These are phyloP conservation scores for Camellia oleifera DNA, from an alignment of 179 eudicot genomes.

Conservation along the genomic window DNA sequence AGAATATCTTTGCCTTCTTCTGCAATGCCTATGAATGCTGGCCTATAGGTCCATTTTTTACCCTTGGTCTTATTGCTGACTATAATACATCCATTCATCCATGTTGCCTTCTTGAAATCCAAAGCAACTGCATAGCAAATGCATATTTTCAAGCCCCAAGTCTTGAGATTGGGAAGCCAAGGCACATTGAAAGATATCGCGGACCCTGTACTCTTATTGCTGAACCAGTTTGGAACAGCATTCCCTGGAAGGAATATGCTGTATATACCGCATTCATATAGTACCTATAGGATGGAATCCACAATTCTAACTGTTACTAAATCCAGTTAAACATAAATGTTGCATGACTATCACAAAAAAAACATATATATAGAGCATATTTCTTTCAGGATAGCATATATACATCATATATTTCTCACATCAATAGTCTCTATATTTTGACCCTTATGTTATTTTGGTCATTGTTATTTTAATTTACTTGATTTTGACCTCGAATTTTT, in stretches of 20 bases:
- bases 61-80: slow-evolving; percentile 2
- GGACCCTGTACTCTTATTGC: neutral
- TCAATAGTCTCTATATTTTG: neutral
- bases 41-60: neutral
- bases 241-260: slow-evolving; percentile 4
- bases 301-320: neutral
- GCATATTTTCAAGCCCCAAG: neutral
- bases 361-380: too few relatives aligned
- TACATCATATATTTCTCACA: neutral
- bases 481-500: too few relatives aligned
- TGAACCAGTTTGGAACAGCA: slow-evolving; percentile 2
- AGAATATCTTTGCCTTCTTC: neutral
- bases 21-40: neutral
- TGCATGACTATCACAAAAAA: too few relatives aligned
- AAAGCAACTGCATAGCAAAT: neutral
- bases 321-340: neutral
- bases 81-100: neutral
- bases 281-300: neutral
- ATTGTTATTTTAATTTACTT: too few relatives aligned
- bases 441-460: too few relatives aligned
- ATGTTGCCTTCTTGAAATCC: neutral
- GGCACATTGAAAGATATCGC: neutral
- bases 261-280: neutral
- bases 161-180: neutral
- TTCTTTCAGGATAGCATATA: neutral